phyloP scores from a whole-genome alignment of 768 basidiomycete species.

The Boletus coccyginus region DNA sequence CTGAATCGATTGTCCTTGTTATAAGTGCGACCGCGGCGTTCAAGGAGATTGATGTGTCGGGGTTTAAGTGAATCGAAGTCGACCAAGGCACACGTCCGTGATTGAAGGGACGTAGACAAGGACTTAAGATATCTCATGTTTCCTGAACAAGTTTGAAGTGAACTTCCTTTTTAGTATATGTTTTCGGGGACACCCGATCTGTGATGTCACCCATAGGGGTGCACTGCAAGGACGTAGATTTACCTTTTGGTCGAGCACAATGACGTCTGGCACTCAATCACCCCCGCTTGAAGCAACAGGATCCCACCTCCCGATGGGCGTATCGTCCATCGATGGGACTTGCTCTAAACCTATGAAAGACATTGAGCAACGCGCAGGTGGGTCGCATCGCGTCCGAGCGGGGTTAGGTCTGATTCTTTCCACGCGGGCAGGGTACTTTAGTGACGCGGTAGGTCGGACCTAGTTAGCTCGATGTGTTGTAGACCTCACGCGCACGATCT shows the following conservation, averaged over 20 bases:
- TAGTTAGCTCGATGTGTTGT: background rate
- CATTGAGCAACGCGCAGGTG: slow-evolving; percentile 45
- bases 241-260: background rate
- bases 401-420: background rate
- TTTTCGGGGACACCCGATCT: slow-evolving; percentile 20
- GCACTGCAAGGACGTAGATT: too few relatives aligned
- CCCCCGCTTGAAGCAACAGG: slow-evolving; percentile 52
- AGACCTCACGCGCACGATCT: background rate
- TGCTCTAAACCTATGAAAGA: slow-evolving; percentile 39
- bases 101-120: background rate
- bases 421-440: slow-evolving; percentile 25
- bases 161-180: slow-evolving; percentile 12
- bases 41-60: slow-evolving; percentile 56
- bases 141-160: background rate
- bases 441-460: slow-evolving; percentile 23
- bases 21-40: slow-evolving; percentile 47
- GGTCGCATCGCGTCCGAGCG: background rate
- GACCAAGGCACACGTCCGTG: background rate
- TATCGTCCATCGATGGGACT: slow-evolving; percentile 40
- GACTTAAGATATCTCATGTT: background rate
- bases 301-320: slow-evolving; percentile 47
- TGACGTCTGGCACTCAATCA: slow-evolving; percentile 47
- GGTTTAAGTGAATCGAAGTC: slow-evolving; percentile 6
- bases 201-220: slow-evolving; percentile 26
- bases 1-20: slow-evolving; percentile 59